Base-by-base conservation (phyloP, 441 rosid genomes). In the Populus hybrid region DNA sequence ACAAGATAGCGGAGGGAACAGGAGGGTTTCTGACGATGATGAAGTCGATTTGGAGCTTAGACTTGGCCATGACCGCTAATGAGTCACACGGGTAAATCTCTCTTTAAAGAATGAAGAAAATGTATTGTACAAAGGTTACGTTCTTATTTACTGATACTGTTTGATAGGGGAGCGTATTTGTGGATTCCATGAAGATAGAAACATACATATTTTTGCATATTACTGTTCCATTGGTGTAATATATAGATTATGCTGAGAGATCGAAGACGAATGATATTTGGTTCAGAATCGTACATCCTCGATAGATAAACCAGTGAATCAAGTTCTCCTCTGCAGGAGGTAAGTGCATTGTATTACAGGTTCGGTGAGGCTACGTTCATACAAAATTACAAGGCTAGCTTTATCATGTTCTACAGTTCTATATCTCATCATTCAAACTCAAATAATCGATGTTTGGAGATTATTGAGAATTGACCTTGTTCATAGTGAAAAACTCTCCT, bases 1-100 rank as follows among this genome's bases (percentile, higher is more conserved):
- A 2, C 84, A 82, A 65, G 83, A 85, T 28, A 61, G 75, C 50
- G 61, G 72, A 63, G 73, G 71, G 46, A 81, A 35, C 69, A 80
- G 69, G 76, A 85, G 75, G 46, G 66, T 77, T 69, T 74, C 76
- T 30, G 84, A 81, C 63, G 90, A 82, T 46, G 94, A 86, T 73
- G 95, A 90, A 75, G 16, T 90, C 21, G 93, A 92, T 81, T 87
- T 91, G 89, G 97, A 94, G 90, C 97, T 94, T 84, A 89, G 97
- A 82, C 95, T 91, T 74, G 88, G 97, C 72, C 90, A 85, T 72
- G 83, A 77, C 70, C 80, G 67, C 35, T 73, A 38, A 28, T 69
- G 23, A 21, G 53, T 61, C 59, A 16, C 61, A 53, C 61, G 61
- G 61, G 61, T 53, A 53, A 53, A 53, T 53, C 61, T 53, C n/a